phyloP scores from a whole-genome alignment of 805 yeast species.

The Wickerhamomyces ciferrii region DNA sequence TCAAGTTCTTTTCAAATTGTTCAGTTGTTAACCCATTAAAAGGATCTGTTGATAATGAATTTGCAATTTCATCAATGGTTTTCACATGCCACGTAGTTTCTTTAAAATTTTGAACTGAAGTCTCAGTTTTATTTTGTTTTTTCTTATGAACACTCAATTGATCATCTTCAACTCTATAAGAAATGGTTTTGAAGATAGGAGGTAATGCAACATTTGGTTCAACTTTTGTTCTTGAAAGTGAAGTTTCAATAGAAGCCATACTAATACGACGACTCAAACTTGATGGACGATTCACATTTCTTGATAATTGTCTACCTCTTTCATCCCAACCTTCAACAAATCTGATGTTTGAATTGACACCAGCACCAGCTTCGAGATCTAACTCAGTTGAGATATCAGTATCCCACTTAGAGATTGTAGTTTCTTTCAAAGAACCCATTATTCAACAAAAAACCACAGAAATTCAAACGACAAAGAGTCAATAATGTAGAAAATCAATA shows the following conservation, averaged over 20 bases:
- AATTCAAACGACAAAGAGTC: background rate
- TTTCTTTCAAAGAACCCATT: background rate
- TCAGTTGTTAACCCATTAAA: slow-evolving; percentile 20
- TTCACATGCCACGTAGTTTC: slow-evolving; percentile 27
- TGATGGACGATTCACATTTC: background rate
- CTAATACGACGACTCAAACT: background rate
- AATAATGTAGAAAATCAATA: background rate
- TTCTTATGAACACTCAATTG: slow-evolving; percentile 1
- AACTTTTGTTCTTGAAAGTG: slow-evolving; percentile 6
- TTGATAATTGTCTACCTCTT: background rate
- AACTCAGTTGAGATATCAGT: background rate
- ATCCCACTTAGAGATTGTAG: background rate
- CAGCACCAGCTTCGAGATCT: background rate
- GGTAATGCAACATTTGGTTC: slow-evolving; percentile 29
- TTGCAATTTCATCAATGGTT: slow-evolving; percentile 19
- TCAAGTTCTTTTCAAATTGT: slow-evolving; percentile 6
- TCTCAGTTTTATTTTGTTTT: slow-evolving; percentile 7
- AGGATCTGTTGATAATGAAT: slow-evolving; percentile 17
- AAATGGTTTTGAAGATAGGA: slow-evolving; percentile 31
- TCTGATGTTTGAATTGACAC: background rate
- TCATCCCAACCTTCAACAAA: background rate
- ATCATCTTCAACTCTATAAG: slow-evolving; percentile 28
- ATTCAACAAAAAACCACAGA: too few species aligned
- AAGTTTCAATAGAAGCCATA: slow-evolving; percentile 1
- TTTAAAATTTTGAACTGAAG: slow-evolving; percentile 19